A percentile compares a stretch with the other conserved stretches of the same genome.
Conservation (phyloP, 1,284 basidiomycete species). For the Leccinum insolens region DNA sequence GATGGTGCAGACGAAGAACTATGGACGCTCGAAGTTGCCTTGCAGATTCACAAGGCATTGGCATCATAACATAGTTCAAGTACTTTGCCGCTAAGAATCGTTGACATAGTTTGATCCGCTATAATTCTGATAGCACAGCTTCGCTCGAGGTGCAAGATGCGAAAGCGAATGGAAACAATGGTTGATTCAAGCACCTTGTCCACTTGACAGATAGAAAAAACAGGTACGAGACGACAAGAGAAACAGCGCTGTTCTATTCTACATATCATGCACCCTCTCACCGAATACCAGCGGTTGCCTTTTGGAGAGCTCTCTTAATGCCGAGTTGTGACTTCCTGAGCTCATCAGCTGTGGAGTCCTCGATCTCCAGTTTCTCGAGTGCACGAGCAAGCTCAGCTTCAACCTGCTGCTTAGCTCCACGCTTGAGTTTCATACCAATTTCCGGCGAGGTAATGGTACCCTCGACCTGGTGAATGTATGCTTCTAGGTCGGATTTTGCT, state of each 20-base stretch:
- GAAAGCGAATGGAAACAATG: constrained; percentile 5
- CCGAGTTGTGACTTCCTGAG: constrained; percentile 91
- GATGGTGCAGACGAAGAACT: constrained; percentile 99
- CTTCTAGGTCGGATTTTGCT: constrained; percentile 95
- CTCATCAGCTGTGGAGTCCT: constrained; percentile 90
- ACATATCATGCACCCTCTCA: constrained; percentile 39
- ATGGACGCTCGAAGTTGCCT: constrained; percentile 87
- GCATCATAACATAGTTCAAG: constrained; percentile 20
- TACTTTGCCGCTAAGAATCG: neutral
- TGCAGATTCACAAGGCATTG: constrained; percentile 74
- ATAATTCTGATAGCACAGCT: neutral
- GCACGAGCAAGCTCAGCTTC: constrained; percentile 96
- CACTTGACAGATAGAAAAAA: constrained; percentile 13
- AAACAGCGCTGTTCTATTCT: constrained; percentile 22
- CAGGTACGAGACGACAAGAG: constrained; percentile 14
- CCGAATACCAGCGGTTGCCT: constrained; percentile 87
- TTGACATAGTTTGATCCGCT: neutral
- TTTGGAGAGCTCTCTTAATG: constrained; percentile 95
- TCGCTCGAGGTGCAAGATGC: neutral
- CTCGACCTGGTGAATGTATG: constrained; percentile 95
- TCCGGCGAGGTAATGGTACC: constrained; percentile 92
- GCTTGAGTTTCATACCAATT: constrained; percentile 96
- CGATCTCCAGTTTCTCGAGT: constrained; percentile 95
- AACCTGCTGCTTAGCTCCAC: constrained; percentile 89
- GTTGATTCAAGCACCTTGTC: constrained; percentile 19